These are phyloP conservation scores for Claviceps arundinis DNA, from an alignment of 2,329 filamentous ascomycete genomes.

Conservation along the genomic window DNA sequence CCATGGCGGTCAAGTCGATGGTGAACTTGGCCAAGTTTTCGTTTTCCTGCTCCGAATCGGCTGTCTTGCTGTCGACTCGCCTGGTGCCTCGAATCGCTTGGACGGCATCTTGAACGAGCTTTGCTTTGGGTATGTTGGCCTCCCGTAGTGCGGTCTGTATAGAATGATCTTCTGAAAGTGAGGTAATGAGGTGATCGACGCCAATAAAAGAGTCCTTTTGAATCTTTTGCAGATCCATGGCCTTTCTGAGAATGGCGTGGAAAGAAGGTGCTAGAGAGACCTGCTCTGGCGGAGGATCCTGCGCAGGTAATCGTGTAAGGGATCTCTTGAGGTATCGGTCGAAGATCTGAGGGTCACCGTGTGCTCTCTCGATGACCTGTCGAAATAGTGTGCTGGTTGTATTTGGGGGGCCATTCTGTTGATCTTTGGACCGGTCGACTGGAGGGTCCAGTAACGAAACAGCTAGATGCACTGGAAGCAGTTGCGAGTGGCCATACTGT, in stretches of 20 bases:
- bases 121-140: conserved; percentile 80
- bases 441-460: conserved; percentile 67
- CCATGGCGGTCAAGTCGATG: conserved; percentile 95
- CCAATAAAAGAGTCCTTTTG: conserved; percentile 94
- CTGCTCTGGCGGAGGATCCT: conserved; percentile 86
- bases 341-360: conserved; percentile 81
- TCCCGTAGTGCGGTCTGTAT: conserved; percentile 68
- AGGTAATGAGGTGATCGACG: conserved; percentile 84
- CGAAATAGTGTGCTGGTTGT: conserved; percentile 68
- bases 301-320: conserved; percentile 80
- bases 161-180: conserved; percentile 63
- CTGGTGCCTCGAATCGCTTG: conserved; percentile 83
- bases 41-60: conserved; percentile 81
- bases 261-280: conserved; percentile 74
- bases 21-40: conserved; percentile 98
- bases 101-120: conserved; percentile 82
- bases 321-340: conserved; percentile 84
- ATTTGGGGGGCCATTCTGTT: conserved; percentile 59
- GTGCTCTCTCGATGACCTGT: conserved; percentile 85
- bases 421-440: conserved; percentile 65
- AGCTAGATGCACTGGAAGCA: conserved; percentile 80
- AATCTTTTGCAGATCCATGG: conserved; percentile 85
- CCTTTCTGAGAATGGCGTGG: conserved; percentile 67
- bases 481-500: conserved; percentile 82
- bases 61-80: conserved; percentile 90